Evolutionary conservation across 257 asterid species (phyloP).

Genomic region (Ajuga chamaepitys): DNA sequence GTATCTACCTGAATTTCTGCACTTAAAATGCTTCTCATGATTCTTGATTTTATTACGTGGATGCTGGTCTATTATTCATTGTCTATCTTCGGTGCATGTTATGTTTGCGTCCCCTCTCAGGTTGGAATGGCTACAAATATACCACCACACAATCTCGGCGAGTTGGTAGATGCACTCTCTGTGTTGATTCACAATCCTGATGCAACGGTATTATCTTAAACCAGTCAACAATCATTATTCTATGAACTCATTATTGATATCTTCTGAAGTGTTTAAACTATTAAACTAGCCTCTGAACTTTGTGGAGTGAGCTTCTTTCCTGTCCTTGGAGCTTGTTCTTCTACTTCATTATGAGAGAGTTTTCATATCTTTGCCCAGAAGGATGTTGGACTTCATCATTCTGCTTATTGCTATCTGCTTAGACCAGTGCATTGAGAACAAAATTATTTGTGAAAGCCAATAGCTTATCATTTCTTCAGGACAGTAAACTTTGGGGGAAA

Average conservation of each 20-base stretch:
- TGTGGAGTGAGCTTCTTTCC: neutral
- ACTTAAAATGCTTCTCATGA: neutral
- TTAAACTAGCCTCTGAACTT: slow-evolving; percentile 7
- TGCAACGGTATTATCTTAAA: slow-evolving; percentile 65
- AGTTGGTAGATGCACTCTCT: slow-evolving; percentile 86
- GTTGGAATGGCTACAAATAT: slow-evolving; percentile 99
- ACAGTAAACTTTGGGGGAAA: neutral
- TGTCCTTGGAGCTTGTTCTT: slow-evolving; percentile 3
- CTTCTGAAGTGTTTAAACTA: neutral
- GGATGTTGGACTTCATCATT: neutral
- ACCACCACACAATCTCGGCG: slow-evolving; percentile 99
- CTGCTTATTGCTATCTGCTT: slow-evolving; percentile 2
- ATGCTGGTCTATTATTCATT: neutral
- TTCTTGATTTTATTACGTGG: neutral
- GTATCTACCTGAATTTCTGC: slow-evolving; percentile 36
- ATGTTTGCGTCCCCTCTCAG: slow-evolving; percentile 32
- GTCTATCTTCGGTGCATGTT: neutral
- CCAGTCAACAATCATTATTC: slow-evolving; percentile 16
- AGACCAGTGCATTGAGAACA: neutral
- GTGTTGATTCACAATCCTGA: slow-evolving; percentile 92
- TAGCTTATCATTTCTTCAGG: neutral
- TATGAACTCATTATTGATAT: neutral
- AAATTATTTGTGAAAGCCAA: neutral
- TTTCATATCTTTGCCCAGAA: neutral
- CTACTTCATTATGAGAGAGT: slow-evolving; percentile 2